Percentiles rank a stretch among this genome's conserved stretches.
These are phyloP conservation scores for Nicotiana obtusifolia DNA, from an alignment of 257 asterid genomes.

Conservation along the genomic window DNA sequence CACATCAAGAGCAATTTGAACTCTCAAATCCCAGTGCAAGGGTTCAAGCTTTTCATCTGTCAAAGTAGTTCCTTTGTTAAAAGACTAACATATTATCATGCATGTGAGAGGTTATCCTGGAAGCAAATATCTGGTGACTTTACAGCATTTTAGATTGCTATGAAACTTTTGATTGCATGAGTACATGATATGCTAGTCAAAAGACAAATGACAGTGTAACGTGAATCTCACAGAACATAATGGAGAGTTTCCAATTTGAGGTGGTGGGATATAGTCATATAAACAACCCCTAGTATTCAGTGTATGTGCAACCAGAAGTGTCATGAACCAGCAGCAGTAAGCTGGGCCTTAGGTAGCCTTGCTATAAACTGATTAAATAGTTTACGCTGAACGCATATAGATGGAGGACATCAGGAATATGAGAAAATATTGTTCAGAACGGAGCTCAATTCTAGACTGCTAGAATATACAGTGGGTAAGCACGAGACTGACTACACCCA, in stretches of 20 bases:
- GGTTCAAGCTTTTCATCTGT: conserved; percentile 59
- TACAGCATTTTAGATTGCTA: not conserved
- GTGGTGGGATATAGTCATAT: not conserved
- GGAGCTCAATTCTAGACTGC: not conserved
- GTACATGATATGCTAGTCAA: not conserved
- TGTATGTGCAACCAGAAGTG: not conserved
- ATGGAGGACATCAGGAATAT: not conserved
- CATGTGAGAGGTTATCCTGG: not conserved
- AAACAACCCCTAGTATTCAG: not conserved
- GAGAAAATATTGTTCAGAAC: not conserved
- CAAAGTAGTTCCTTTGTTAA: not conserved
- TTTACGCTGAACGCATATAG: not conserved
- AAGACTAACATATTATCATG: not conserved
- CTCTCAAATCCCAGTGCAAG: conserved; percentile 66
- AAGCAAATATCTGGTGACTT: not conserved
- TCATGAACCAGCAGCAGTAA: not conserved
- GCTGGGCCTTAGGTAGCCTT: not conserved
- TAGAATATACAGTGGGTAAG: not conserved
- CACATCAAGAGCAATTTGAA: conserved; percentile 91
- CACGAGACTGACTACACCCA: not conserved
- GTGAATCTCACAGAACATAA: not conserved
- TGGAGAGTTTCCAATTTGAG: not conserved
- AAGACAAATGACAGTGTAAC: not conserved
- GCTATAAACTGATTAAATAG: not conserved
- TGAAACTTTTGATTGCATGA: not conserved